Evolutionary conservation across 345 rosid genomes (phyloP), one percentile per base, ranked within the genome.

Genomic region (Nephelium lappaceum): DNA sequence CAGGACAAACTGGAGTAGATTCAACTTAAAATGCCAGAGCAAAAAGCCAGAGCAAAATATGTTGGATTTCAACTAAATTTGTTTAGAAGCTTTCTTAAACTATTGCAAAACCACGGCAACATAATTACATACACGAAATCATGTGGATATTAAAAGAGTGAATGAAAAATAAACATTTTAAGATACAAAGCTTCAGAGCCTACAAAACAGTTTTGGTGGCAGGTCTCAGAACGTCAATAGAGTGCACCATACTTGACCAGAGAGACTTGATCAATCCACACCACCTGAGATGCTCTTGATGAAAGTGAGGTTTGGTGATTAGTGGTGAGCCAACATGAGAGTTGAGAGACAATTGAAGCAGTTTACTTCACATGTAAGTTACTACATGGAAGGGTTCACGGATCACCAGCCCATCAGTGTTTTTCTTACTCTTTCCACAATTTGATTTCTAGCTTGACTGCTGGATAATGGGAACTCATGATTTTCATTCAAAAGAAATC

Each of bases 391-490:
- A n/a, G n/a, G 62, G 55, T 49, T 57, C 62, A 4, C 24, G 25
- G 66, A 15, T 92, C 86, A 91, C 95, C 90, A 91, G 62, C 95
- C 93, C 95, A 88, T 89, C 74, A 93, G 84, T 67, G 86, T 81
- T 81, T 87, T 85, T 76, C 86, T 80, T 3, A 90, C 97, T 79
- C 79, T 88, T 72, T 93, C 88, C 67, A 87, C 95, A 76, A 89
- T 77, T 77, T 85, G 88, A 77, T 78, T 85, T 74, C 93, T 85
- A 18, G 89, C 87, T 70, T 51, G 81, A 18, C 41, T 77, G 77
- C 86, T 88, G 63, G 89, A 84, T 69, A 91, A 77, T 6, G 89
- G 89, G 66, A 85, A 84, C 47, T 89, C 92, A 18, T 69, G 75
- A 76, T 80, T 87, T 78, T 93, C 95, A 45, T 86, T 89, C 82